These are phyloP conservation scores for Hygrocybe punicea DNA, from an alignment of 768 basidiomycete genomes.

Conservation along the genomic window DNA sequence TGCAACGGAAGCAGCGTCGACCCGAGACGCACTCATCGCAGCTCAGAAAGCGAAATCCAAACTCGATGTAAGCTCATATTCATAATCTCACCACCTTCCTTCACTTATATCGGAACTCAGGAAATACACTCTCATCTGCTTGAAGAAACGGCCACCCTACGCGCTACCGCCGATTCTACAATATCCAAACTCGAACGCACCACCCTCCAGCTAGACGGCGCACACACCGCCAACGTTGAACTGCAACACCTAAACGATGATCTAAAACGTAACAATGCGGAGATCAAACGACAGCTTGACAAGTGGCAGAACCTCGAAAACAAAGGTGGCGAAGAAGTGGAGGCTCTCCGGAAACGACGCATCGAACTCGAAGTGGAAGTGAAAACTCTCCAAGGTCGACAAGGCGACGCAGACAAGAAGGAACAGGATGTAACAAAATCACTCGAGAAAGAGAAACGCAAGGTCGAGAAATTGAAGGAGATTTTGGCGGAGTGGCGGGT, in stretches of 20 bases:
- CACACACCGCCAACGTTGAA: slow-evolving; percentile 49
- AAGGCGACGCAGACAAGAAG: slow-evolving; percentile 28
- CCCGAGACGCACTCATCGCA: slow-evolving; percentile 37
- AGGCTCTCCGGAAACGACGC: slow-evolving; percentile 50
- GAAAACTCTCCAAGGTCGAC: slow-evolving; percentile 42
- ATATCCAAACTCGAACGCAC: slow-evolving; percentile 55
- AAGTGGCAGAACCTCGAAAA: slow-evolving; percentile 68
- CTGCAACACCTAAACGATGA: slow-evolving; percentile 58
- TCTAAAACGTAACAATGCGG: slow-evolving; percentile 50
- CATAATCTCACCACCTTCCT: not conserved
- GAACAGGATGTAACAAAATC: slow-evolving; percentile 34
- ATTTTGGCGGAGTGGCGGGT: slow-evolving; percentile 48
- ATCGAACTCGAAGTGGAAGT: slow-evolving; percentile 56
- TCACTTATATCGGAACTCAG: slow-evolving; percentile 21
- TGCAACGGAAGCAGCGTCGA: slow-evolving; percentile 38
- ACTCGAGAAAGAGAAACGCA: slow-evolving; percentile 43
- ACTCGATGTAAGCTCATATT: slow-evolving; percentile 39
- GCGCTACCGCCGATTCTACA: slow-evolving; percentile 45
- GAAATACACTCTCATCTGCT: slow-evolving; percentile 41
- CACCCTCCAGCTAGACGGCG: slow-evolving; percentile 55
- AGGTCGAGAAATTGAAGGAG: slow-evolving; percentile 42
- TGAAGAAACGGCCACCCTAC: slow-evolving; percentile 48
- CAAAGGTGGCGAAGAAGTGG: slow-evolving; percentile 58
- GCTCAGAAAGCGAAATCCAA: slow-evolving; percentile 45
- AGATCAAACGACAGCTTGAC: slow-evolving; percentile 60